Conservation (phyloP, 2,329 filamentous ascomycete species). For the Pyricularia sp. region DNA sequence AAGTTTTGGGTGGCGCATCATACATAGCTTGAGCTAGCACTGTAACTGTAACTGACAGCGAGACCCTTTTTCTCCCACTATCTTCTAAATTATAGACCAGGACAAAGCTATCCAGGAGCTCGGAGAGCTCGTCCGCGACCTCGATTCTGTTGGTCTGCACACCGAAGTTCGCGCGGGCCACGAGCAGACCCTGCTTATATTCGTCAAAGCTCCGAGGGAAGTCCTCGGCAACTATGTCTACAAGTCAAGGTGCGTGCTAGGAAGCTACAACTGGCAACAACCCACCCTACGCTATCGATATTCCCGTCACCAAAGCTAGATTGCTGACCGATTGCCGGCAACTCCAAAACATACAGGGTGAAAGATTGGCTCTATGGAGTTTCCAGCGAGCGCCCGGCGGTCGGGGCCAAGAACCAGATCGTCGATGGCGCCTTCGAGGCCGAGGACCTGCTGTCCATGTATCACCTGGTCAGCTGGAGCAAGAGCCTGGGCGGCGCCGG, state of each 20-base stretch:
- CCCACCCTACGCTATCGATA: no score
- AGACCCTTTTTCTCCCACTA: slow-evolving; percentile 9
- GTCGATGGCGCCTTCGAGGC: slow-evolving; percentile 45
- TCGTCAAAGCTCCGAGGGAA: slow-evolving; percentile 53
- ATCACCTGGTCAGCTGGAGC: slow-evolving; percentile 54
- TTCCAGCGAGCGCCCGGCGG: slow-evolving; percentile 50
- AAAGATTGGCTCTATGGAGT: slow-evolving; percentile 70
- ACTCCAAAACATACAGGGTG: slow-evolving; percentile 37
- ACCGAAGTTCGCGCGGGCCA: slow-evolving; percentile 65
- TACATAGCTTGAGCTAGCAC: background rate
- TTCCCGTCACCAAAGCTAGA: background rate
- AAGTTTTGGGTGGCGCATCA: background rate
- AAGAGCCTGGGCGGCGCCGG: slow-evolving; percentile 51
- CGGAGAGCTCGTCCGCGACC: slow-evolving; percentile 40
- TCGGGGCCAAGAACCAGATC: slow-evolving; percentile 38
- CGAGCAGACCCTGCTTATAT: slow-evolving; percentile 57
- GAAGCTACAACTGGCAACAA: background rate
- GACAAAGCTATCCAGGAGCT: slow-evolving; percentile 30
- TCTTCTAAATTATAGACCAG: slow-evolving; percentile 20
- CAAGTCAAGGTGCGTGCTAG: slow-evolving; percentile 46
- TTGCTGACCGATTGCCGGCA: background rate
- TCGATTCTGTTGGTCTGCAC: slow-evolving; percentile 55
- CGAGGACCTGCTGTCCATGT: slow-evolving; percentile 61
- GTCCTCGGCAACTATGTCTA: slow-evolving; percentile 58
- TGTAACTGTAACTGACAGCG: background rate